Base-by-base conservation (phyloP, 148 eudicot species). In the Persicaria tinctoria region DNA sequence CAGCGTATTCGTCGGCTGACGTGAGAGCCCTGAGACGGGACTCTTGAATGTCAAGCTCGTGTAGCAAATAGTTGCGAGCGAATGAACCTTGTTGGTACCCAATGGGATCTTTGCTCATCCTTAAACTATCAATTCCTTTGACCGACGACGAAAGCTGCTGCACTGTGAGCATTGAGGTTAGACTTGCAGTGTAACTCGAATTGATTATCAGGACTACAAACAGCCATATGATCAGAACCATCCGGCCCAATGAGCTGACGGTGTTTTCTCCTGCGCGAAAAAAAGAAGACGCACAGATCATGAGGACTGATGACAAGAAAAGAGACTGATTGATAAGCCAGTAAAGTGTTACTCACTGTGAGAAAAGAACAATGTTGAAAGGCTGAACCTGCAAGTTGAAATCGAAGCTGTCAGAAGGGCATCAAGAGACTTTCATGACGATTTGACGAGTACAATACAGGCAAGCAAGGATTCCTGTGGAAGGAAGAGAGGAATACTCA, bases 221-320 rank as follows among this genome's bases (percentile, higher is more conserved):
- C 70, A 44, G 73, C 66, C 44, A 79, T 76, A 71, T 17, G 74
- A 71, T 47, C 8, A 71, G 74, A 71, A 71, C 74, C 74, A 71
- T 47, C 3, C 74, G 32, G 54, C 74, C 74, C 38, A 71, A 23
- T 23, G 74, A 17, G 74, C 74, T 71, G 41, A 71, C 54, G 8
- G 74, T 71, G 74, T 71, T 71, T 48, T 71, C 74, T 50, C 74
- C 74, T 71, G n/a, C 74, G 48, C 8, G 6, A 14, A 2, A 14
- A 2, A 2, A 70, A 14, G 8, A 38, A 60, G 18, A 64, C 5
- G 0, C 9, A 64, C 46, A 64, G 0, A 66, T 9, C 70, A 66
- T 66, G 23, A 60, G n/a, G 57, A 54, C n/a, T 10, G 12, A 59
- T 6, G 10, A 59, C 64, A 59, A 59, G 11, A 59, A 18, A 18